Evolutionary conservation across 2,329 filamentous ascomycete species (phyloP).

Genomic region (Penicillium sp.): DNA sequence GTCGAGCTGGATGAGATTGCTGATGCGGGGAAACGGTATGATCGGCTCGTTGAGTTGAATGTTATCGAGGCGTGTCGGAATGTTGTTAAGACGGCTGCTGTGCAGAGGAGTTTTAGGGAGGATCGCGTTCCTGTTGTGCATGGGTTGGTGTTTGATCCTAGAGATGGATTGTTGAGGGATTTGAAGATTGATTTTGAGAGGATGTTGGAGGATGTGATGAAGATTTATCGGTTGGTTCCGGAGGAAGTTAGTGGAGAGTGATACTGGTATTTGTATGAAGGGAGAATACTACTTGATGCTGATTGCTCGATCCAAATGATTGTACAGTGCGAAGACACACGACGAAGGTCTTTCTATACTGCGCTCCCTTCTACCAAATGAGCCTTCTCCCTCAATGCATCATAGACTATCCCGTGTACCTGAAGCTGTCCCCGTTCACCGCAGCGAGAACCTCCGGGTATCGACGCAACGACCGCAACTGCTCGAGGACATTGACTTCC

Average conservation of each 20-base stretch:
- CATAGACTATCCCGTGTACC: slow-evolving; percentile 18
- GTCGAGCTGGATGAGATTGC: slow-evolving; percentile 52
- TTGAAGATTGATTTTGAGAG: slow-evolving; percentile 57
- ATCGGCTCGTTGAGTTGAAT: slow-evolving; percentile 28
- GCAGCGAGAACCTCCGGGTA: slow-evolving; percentile 13
- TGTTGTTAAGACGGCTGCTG: slow-evolving; percentile 47
- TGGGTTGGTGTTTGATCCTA: slow-evolving; percentile 67
- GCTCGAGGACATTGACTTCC: slow-evolving; percentile 19
- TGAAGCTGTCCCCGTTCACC: slow-evolving; percentile 7
- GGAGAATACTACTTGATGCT: too few species aligned
- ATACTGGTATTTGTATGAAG: too few species aligned
- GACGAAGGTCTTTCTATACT: too few species aligned
- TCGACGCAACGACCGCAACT: slow-evolving; percentile 13
- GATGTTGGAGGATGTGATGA: slow-evolving; percentile 41
- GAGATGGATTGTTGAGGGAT: slow-evolving; percentile 61
- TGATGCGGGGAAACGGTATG: slow-evolving; percentile 20
- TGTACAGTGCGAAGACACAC: too few species aligned
- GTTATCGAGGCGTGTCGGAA: slow-evolving; percentile 29
- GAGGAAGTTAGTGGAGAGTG: too few species aligned
- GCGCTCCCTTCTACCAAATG: too few species aligned
- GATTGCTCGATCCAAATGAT: too few species aligned
- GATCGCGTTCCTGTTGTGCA: slow-evolving; percentile 64
- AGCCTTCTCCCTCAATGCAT: neutral
- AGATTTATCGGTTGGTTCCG: slow-evolving; percentile 14
- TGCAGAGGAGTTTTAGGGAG: slow-evolving; percentile 54